These are phyloP conservation scores for Macadamia integrifolia DNA, from an alignment of 164 flowering plant genomes.

Conservation along the genomic window DNA sequence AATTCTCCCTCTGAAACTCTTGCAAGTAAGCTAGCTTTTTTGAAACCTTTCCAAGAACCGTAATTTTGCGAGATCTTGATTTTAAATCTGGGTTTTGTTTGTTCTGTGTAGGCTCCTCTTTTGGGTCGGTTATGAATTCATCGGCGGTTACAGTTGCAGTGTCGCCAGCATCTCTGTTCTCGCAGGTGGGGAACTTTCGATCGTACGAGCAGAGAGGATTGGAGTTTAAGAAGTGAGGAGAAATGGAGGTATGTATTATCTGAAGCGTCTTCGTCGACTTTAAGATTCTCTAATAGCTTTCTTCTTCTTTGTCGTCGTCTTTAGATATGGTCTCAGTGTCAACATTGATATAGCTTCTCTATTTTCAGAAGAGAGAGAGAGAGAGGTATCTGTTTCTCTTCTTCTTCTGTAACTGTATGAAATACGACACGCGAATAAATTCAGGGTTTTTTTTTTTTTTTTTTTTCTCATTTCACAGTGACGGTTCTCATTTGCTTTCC, in stretches of 20 bases:
- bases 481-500: too few relatives aligned
- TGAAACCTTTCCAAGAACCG: background rate
- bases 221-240: background rate
- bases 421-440: too few relatives aligned
- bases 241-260: background rate
- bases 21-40: slow-evolving; percentile 20
- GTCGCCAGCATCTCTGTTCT: slow-evolving; percentile 49
- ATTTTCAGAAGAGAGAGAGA: too few relatives aligned
- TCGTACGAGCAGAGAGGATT: background rate
- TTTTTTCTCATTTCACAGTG: too few relatives aligned
- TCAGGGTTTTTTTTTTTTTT: too few relatives aligned
- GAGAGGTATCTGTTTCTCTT: too few relatives aligned
- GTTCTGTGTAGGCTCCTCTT: slow-evolving; percentile 48
- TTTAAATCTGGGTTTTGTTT: background rate
- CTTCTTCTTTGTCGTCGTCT: background rate
- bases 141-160: slow-evolving; percentile 58
- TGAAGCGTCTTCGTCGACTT: background rate
- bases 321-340: background rate
- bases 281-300: too few relatives aligned
- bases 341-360: background rate
- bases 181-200: slow-evolving; percentile 10
- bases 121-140: slow-evolving; percentile 56
- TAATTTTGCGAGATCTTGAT: background rate
- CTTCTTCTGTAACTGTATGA: too few relatives aligned
- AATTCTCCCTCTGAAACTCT: slow-evolving; percentile 29